Base-by-base conservation (phyloP, 495 filamentous ascomycete genomes). In the Penicillium atrosanguineum region DNA sequence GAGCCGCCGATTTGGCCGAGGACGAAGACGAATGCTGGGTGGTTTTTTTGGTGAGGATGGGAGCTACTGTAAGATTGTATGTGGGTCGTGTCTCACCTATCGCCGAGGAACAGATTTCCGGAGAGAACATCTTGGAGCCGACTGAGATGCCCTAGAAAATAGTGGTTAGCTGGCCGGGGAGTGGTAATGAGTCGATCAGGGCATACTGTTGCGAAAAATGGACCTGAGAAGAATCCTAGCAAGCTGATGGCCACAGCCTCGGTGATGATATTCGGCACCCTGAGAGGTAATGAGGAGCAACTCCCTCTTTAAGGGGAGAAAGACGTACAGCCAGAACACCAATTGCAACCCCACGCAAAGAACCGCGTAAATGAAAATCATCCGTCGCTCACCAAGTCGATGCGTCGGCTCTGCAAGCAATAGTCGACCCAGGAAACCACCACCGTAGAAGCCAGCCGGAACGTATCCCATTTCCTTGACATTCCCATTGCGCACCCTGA, bases 171-270 rank as follows among this genome's bases (percentile, higher is more conserved):
- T 14, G n/a, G n/a, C n/a, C n/a, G n/a, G n/a, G n/a, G n/a, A n/a
- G n/a, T n/a, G n/a, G n/a, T n/a, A n/a, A n/a, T n/a, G n/a, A n/a
- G n/a, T n/a, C n/a, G n/a, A n/a, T n/a, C 8, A 0, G 15, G 23
- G 40, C 57, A 37, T 44, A 70, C 68, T n/a, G 68, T 69, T 21
- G 65, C 63, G 18, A 69, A 70, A 45, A 70, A 69, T 4, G 65
- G 68, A 0, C 68, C 68, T 0, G 65, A 67, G 45, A 69, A 67
- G 44, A 67, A 62, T 1, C 63, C 63, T 23, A 68, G 41, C 5
- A 70, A 38, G 46, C 63, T 67, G 53, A 69, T 63, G 4, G 65
- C 65, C 6, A 69, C 65, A 38, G 68, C 65, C 48, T 66, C 68
- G 16, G 65, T 67, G 39, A 68, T 65, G 23, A 70, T 70, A 38